Evolutionary conservation across 2,329 filamentous ascomycete species (phyloP).

Genomic region (Penicillium sp.): DNA sequence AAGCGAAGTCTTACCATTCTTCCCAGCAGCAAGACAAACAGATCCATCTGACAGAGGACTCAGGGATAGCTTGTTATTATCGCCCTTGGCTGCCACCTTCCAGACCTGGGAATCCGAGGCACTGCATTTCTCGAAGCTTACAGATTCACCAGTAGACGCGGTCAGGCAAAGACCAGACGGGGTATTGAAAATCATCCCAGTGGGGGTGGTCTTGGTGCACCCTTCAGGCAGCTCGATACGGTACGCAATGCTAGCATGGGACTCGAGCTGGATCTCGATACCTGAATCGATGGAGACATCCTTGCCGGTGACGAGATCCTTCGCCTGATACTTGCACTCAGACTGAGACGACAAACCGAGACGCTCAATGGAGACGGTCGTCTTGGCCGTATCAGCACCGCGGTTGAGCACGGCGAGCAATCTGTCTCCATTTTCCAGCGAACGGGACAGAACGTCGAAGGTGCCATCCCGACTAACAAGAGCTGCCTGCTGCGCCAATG

Average conservation of each 20-base stretch:
- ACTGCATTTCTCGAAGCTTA: constrained; percentile 41
- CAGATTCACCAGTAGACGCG: constrained; percentile 24
- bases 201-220: constrained; percentile 38
- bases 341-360: constrained; percentile 38
- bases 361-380: constrained; percentile 36
- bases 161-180: constrained; percentile 47
- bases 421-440: constrained; percentile 49
- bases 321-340: constrained; percentile 34
- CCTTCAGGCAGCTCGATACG: constrained; percentile 39
- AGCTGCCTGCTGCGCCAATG: constrained; percentile 47
- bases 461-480: constrained; percentile 46
- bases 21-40: constrained; percentile 34
- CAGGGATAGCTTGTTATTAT: constrained; percentile 35
- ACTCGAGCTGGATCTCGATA: constrained; percentile 32
- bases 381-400: constrained; percentile 31
- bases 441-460: constrained; percentile 51
- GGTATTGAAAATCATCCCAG: constrained; percentile 53
- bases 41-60: constrained; percentile 38
- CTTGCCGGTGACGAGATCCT: constrained; percentile 48
- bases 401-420: constrained; percentile 51
- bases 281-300: constrained; percentile 21
- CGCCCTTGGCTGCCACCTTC: constrained; percentile 27
- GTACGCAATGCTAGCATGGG: constrained; percentile 46
- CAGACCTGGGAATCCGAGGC: constrained; percentile 47
- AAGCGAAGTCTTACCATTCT: constrained; percentile 11